Base-by-base conservation (phyloP, 768 basidiomycete species). In the Boletus tylopilopsis region DNA sequence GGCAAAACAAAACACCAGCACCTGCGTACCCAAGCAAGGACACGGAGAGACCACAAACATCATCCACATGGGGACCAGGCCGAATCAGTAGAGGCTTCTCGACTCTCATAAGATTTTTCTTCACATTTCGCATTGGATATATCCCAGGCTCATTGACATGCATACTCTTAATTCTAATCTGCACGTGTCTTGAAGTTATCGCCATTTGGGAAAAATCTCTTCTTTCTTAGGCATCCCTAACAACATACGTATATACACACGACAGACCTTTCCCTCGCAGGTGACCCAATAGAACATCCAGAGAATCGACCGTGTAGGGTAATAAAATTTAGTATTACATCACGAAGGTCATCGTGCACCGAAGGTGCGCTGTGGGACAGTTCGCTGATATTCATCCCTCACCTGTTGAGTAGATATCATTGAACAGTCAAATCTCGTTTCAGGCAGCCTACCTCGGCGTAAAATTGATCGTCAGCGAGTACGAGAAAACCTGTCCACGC, bases 1-100 rank as follows among this genome's bases (percentile, higher is more conserved):
- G 82, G 85, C 21, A 90, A 85, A 70, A 71, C 75, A 25, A 88
- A 82, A 65, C 82, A 81, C 52, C 64, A 66, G 12, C 69, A 71
- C 9, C 11, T 66, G 34, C 72, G 66, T 42, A 38, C 60, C 18
- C 67, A 66, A 5, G 42, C 47, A 24, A 66, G 53, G 46, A 55
- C 22, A 40, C 54, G 54, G 38, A 60, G 50, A 72, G 70, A 63
- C 60, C 69, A 44, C 68, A 80, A 62, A 66, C 71, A 55, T 64
- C 71, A 69, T 33, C 71, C 55, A 62, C 66, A 47, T 64, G 72
- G 46, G 64, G 65, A 72, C 40, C 60, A 63, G 40, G 48, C 41
- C 12, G 55, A 61, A 40, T 59, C 56, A 29, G 54, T 32, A 37
- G 59, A 45, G 19, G 42, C 54, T 37, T 50, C 57, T 44, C 48